phyloP scores from a whole-genome alignment of 495 filamentous ascomycete genomes.

The Aspergillus wentii region DNA sequence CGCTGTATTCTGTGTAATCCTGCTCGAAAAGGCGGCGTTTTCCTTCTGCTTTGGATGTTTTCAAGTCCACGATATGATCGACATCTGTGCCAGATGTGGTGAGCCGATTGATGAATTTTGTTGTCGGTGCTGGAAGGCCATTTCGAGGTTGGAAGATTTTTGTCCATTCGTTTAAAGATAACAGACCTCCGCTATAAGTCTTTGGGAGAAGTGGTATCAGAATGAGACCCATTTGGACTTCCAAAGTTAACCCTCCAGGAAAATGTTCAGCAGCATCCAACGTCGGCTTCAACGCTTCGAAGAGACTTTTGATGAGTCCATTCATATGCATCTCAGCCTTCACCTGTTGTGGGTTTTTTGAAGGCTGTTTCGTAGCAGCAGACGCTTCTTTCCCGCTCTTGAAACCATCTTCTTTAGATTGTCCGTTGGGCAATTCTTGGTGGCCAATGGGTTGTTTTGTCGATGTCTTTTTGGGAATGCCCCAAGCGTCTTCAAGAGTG shows the following conservation, averaged over 20 bases:
- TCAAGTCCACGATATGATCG: conserved; percentile 31
- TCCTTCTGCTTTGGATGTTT: conserved; percentile 15
- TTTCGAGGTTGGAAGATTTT: conserved; percentile 16
- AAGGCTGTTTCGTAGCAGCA: neutral
- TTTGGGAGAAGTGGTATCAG: conserved; percentile 19
- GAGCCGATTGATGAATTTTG: conserved; percentile 25
- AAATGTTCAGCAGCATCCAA: conserved; percentile 23
- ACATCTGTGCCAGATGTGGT: conserved; percentile 33
- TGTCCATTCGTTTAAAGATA: conserved; percentile 20
- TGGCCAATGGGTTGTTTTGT: conserved; percentile 2
- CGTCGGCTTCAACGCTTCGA: conserved; percentile 14
- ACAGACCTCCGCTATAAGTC: conserved; percentile 7
- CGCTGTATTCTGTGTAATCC: conserved; percentile 15
- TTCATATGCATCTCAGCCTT: conserved; percentile 2
- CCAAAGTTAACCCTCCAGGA: conserved; percentile 26
- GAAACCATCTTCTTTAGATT: neutral
- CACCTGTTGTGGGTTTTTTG: conserved; percentile 1
- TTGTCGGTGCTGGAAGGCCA: conserved; percentile 11
- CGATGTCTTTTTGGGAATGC: conserved; percentile 6
- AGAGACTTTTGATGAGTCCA: conserved; percentile 11
- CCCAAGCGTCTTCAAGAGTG: conserved; percentile 24
- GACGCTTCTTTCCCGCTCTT: neutral
- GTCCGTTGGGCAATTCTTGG: neutral
- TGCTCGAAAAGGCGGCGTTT: conserved; percentile 26
- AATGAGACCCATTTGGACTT: conserved; percentile 34